These are phyloP conservation scores for Solanum chmielewskii DNA, from an alignment of 257 asterid genomes.

Conservation along the genomic window DNA sequence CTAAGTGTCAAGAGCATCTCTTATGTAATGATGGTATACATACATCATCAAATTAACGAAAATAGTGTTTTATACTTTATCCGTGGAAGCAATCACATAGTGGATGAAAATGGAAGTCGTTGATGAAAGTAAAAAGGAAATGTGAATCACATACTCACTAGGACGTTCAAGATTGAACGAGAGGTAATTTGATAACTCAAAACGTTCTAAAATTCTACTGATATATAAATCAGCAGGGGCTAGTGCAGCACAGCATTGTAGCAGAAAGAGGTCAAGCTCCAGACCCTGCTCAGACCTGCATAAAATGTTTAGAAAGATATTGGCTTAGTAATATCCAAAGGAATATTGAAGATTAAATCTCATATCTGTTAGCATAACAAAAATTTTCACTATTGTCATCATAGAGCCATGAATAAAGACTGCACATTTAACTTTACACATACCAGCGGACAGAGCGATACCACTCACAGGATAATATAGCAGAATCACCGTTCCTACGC, in stretches of 20 bases:
- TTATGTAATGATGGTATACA: neutral
- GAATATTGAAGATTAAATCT: neutral
- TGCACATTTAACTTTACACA: constrained; percentile 11
- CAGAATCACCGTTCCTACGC: constrained; percentile 93
- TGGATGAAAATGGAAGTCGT: neutral
- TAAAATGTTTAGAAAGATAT: constrained; percentile 4
- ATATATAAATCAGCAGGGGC: constrained; percentile 89
- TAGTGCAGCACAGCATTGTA: constrained; percentile 94
- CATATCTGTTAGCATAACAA: neutral
- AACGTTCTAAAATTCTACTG: constrained; percentile 78
- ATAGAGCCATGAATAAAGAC: neutral
- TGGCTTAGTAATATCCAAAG: neutral
- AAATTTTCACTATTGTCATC: neutral
- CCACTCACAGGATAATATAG: constrained; percentile 78
- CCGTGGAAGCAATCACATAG: neutral
- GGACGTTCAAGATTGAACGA: constrained; percentile 61
- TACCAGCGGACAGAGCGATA: constrained; percentile 92
- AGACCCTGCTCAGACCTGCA: constrained; percentile 91
- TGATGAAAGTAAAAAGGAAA: constrained; percentile 17
- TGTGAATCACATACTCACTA: constrained; percentile 75
- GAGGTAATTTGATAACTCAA: constrained; percentile 73
- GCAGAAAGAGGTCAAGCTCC: constrained; percentile 92
- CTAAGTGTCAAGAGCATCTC: neutral
- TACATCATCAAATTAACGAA: neutral
- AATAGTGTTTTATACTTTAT: neutral